A percentile compares a stretch with the other conserved stretches of the same genome.
Conservation (phyloP, 2,329 filamentous ascomycete genomes). For the Metarhizium rileyi region DNA sequence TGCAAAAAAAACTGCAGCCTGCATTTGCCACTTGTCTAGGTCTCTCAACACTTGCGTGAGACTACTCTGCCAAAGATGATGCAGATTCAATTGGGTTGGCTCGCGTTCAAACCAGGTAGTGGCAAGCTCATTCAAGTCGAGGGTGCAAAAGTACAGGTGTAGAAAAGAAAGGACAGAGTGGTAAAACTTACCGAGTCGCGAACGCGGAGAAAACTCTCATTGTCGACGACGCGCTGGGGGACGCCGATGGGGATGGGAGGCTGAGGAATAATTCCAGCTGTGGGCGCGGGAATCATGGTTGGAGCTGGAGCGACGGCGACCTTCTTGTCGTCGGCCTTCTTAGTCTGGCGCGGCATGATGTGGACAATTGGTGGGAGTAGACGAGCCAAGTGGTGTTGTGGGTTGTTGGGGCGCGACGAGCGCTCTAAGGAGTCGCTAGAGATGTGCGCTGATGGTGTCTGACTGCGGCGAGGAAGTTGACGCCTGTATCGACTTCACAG, state of each 20-base stretch:
- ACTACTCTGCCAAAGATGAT: not conserved
- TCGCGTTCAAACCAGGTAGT: not conserved
- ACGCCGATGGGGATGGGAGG: constrained; percentile 10
- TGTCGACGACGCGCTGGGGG: constrained; percentile 42
- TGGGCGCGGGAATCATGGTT: constrained; percentile 12
- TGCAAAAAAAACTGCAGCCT: not conserved
- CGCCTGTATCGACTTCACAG: constrained; percentile 4
- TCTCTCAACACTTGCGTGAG: not conserved
- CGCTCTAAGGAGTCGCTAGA: constrained; percentile 1
- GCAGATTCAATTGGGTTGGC: not conserved
- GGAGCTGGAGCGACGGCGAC: constrained; percentile 22
- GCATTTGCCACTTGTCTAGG: not conserved
- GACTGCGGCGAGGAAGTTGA: constrained; percentile 4
- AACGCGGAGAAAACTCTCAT: constrained; percentile 70
- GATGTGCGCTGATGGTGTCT: constrained; percentile 13
- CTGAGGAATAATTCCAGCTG: constrained; percentile 6
- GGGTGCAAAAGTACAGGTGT: not conserved
- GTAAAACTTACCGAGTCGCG: constrained; percentile 64
- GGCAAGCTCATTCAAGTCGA: not conserved
- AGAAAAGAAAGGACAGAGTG: constrained; percentile 1
- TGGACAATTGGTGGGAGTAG: constrained; percentile 3
- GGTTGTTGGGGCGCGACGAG: constrained; percentile 4
- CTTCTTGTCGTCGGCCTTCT: constrained; percentile 32
- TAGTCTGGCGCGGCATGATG: constrained; percentile 36
- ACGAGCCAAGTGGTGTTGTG: not conserved